Conservation (phyloP, 257 asterid species). For the Primulina tabacum region DNA sequence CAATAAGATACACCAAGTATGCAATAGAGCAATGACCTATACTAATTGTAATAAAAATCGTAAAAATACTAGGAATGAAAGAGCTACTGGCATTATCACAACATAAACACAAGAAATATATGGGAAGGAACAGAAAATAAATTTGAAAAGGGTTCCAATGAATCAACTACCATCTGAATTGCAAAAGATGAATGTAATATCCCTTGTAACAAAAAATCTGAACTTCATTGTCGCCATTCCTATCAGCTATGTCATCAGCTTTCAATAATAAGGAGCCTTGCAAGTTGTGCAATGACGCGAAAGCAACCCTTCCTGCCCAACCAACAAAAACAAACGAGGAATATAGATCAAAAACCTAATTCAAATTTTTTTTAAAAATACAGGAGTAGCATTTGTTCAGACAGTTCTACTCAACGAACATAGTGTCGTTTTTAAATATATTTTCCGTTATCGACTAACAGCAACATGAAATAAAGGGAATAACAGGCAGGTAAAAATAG, state of each 20-base stretch:
- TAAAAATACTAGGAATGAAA: not conserved
- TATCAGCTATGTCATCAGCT: conserved; percentile 70
- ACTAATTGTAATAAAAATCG: conserved; percentile 28
- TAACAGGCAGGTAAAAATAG: not conserved
- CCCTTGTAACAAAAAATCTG: conserved; percentile 89
- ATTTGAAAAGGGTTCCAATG: conserved; percentile 17
- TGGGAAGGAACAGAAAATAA: not conserved
- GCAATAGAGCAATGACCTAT: conserved; percentile 73
- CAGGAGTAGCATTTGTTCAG: not conserved
- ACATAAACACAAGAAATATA: conserved; percentile 9
- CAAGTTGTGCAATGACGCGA: conserved; percentile 97
- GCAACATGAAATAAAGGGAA: not conserved
- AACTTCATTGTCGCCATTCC: conserved; percentile 87
- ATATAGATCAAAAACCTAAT: not conserved
- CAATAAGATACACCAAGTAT: conserved; percentile 65
- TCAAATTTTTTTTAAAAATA: not conserved
- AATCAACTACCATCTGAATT: conserved; percentile 70
- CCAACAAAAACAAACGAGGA: conserved; percentile 8
- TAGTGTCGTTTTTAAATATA: not conserved
- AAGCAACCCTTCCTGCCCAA: conserved; percentile 93
- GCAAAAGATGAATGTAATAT: conserved; percentile 76
- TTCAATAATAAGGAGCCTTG: conserved; percentile 87
- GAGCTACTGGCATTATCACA: not conserved
- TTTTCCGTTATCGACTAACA: not conserved
- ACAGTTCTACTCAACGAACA: conserved; percentile 6